Conservation (phyloP, 768 basidiomycete genomes). For the Suillus cothurnatus region DNA sequence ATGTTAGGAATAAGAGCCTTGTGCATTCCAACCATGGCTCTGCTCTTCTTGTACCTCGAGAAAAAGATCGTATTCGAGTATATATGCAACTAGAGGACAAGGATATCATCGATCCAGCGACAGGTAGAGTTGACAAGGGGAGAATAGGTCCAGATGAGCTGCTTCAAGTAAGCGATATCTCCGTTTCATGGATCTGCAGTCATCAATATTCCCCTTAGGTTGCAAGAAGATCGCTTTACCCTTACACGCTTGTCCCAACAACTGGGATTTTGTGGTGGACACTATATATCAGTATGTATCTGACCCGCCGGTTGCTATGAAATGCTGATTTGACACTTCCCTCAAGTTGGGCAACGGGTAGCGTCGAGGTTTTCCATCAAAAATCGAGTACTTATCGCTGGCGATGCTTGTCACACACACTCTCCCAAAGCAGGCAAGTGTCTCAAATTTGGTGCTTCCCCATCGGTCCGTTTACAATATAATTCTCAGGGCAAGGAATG, state of each 20-base stretch:
- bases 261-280: slow-evolving; percentile 51
- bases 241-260: slow-evolving; percentile 37
- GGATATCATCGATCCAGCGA: slow-evolving; percentile 37
- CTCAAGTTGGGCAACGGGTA: slow-evolving; percentile 55
- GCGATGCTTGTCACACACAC: slow-evolving; percentile 54
- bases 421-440: slow-evolving; percentile 43
- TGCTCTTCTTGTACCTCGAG: slow-evolving; percentile 54
- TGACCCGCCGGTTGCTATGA: not conserved
- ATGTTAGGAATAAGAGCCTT: slow-evolving; percentile 48
- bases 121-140: slow-evolving; percentile 44
- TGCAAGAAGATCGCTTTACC: slow-evolving; percentile 42
- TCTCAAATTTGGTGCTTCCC: not conserved
- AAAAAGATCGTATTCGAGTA: slow-evolving; percentile 47
- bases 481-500: slow-evolving; percentile 50
- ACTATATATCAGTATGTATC: slow-evolving; percentile 45
- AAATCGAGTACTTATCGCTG: slow-evolving; percentile 57
- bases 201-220: slow-evolving; percentile 24
- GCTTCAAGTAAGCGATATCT: slow-evolving; percentile 32
- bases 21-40: slow-evolving; percentile 55
- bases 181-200: slow-evolving; percentile 1
- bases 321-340: not conserved
- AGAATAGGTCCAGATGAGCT: slow-evolving; percentile 41
- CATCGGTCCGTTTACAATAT: slow-evolving; percentile 17
- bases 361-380: slow-evolving; percentile 50
- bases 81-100: slow-evolving; percentile 53